Base-by-base conservation (phyloP, 192 early-diverging fungal species). In the Coemansia sp. region DNA sequence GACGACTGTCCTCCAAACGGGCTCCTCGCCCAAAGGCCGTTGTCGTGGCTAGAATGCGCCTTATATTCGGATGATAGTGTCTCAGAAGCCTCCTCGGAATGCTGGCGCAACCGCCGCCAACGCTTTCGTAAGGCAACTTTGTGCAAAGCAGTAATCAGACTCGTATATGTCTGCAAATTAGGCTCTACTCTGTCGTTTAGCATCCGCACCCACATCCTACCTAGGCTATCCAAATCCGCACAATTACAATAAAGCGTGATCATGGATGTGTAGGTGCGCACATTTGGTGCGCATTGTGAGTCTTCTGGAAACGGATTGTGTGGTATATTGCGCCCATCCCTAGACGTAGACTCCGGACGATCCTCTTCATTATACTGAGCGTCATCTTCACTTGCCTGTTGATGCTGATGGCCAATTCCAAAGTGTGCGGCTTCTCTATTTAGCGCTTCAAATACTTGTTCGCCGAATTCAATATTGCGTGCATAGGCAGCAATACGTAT, bases 191-290 rank as follows among this genome's bases (percentile, higher is more conserved):
- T 64, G 46, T 67, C 67, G 46, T 54, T 27, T 22, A 73, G 52
- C 76, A 79, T 79, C 23, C 23, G 42, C 17, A 59, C 63, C 76
- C 76, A 79, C 61, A 74, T 67, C 29, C 42, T 57, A 14, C 59
- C 54, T 20, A 74, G 61, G 36, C 71, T 61, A 20, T 51, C 23
- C 39, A 79, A 29, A 52, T 79, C 63, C 17, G 71, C 64, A 46
- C 36, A 50, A 57, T 67, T 70, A 27, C 67, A 71, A 29, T 79
- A 79, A 19, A 79, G 56, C 33, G 76, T 74, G 9, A 79, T 61
- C 71, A 79, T 74, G 25, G 76, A 70, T 19, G 76, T 79, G 53
- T 79, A 79, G 4, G 68, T 71, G 56, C 71, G 68, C 60, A 79
- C 71, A 46, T 79, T 79, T 5, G 76, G 76, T 27, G 61, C 71